These are phyloP conservation scores for Malassezia brasiliensis DNA, from an alignment of 1,284 basidiomycete genomes.

Conservation along the genomic window DNA sequence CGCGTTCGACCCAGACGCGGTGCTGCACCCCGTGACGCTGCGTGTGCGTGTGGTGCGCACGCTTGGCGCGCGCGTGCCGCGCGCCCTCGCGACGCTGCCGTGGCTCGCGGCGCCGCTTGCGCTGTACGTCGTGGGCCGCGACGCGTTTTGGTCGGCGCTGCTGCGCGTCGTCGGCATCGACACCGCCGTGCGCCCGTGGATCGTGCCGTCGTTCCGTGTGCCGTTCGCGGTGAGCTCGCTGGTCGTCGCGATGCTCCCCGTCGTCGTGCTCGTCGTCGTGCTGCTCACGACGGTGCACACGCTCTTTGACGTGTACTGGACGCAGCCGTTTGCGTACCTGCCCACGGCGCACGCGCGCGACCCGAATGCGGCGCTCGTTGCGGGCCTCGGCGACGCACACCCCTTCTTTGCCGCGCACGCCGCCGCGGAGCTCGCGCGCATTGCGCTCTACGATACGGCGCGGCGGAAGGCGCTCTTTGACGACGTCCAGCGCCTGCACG, in stretches of 20 bases:
- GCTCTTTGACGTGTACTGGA: slow-evolving; percentile 32
- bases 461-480: slow-evolving; percentile 21
- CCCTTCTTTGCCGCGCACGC: slow-evolving; percentile 32
- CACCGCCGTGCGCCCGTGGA: slow-evolving; percentile 18
- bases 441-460: slow-evolving; percentile 18
- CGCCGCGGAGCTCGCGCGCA: slow-evolving; percentile 22
- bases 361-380: slow-evolving; percentile 24
- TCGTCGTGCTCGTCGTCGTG: slow-evolving; percentile 17
- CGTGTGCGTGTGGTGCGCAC: slow-evolving; percentile 20
- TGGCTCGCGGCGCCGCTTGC: not conserved
- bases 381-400: slow-evolving; percentile 24
- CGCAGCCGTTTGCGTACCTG: slow-evolving; percentile 24
- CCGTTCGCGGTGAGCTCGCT: slow-evolving; percentile 14
- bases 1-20: slow-evolving; percentile 14
- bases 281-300: slow-evolving; percentile 22
- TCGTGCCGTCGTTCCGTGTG: slow-evolving; percentile 33
- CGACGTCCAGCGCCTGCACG: slow-evolving; percentile 24
- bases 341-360: slow-evolving; percentile 18
- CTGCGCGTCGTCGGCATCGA: slow-evolving; percentile 25
- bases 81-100: not conserved
- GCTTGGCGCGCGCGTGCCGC: slow-evolving; percentile 17
- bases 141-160: slow-evolving; percentile 24
- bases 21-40: not conserved
- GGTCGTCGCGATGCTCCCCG: slow-evolving; percentile 16
- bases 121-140: slow-evolving; percentile 21